A percentile compares a stretch with the other conserved stretches of the same genome.
Evolutionary conservation across 2,329 filamentous ascomycete species (phyloP).

Genomic region (Lecanosticta acicola): DNA sequence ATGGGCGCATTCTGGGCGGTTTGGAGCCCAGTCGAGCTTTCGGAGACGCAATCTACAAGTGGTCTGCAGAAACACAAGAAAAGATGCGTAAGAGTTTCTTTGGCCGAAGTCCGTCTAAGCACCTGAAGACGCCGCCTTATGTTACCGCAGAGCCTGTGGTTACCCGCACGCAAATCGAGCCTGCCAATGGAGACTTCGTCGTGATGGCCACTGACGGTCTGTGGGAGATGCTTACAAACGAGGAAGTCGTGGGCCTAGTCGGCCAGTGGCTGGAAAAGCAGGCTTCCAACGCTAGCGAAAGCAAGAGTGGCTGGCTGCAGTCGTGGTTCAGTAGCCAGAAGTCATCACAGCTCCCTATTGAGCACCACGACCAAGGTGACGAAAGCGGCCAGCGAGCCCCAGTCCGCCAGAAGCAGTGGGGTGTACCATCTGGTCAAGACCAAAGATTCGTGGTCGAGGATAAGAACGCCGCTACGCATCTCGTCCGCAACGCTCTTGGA

Average conservation of each 20-base stretch:
- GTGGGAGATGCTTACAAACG: slow-evolving; percentile 99
- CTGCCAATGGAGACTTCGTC: slow-evolving; percentile 85
- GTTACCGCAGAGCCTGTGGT: slow-evolving; percentile 94
- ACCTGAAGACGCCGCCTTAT: slow-evolving; percentile 88
- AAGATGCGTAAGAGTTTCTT: slow-evolving; percentile 83
- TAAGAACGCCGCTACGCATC: slow-evolving; percentile 91
- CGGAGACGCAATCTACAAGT: slow-evolving; percentile 95
- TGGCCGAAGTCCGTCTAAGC: slow-evolving; percentile 67
- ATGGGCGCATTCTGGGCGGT: slow-evolving; percentile 85
- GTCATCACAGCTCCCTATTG: slow-evolving; percentile 61
- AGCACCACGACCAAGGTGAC: slow-evolving; percentile 50
- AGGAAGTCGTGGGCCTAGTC: slow-evolving; percentile 93
- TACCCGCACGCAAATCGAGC: slow-evolving; percentile 86
- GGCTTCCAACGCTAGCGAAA: slow-evolving; percentile 26
- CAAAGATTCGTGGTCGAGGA: slow-evolving; percentile 91
- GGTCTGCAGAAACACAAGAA: slow-evolving; percentile 77
- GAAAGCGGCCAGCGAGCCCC: slow-evolving; percentile 72
- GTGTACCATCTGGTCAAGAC: slow-evolving; percentile 65
- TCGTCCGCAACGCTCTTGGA: slow-evolving; percentile 89
- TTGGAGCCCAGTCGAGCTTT: slow-evolving; percentile 92
- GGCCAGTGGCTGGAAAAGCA: slow-evolving; percentile 94
- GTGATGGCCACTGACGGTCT: slow-evolving; percentile 95
- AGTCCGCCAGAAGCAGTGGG: slow-evolving; percentile 87
- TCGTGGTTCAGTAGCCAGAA: slow-evolving; percentile 57
- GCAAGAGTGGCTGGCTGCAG: slow-evolving; percentile 58